These are phyloP conservation scores for Colletotrichum spaethianum DNA, from an alignment of 2,329 filamentous ascomycete genomes.

Conservation along the genomic window DNA sequence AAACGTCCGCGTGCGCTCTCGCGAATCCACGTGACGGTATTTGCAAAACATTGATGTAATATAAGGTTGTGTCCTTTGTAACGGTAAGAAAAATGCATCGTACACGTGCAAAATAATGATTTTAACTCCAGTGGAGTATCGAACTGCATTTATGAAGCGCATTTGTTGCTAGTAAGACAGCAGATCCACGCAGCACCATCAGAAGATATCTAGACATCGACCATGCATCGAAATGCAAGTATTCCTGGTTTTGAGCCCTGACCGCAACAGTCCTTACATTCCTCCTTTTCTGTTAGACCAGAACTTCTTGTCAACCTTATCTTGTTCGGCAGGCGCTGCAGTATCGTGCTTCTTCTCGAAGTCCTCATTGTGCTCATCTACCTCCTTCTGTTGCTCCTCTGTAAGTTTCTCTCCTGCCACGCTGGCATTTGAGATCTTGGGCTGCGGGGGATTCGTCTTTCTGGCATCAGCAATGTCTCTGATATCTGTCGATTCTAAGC, in stretches of 20 bases:
- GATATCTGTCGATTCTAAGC: constrained; percentile 28
- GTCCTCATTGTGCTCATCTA: constrained; percentile 70
- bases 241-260: neutral
- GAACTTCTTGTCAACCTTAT: constrained; percentile 70
- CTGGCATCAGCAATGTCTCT: constrained; percentile 25
- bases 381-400: constrained; percentile 68
- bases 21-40: too few species aligned
- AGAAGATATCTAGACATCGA: neutral
- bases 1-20: too few species aligned
- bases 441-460: constrained; percentile 56
- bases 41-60: too few species aligned
- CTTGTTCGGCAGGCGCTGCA: constrained; percentile 55
- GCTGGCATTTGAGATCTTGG: constrained; percentile 67
- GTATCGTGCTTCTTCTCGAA: constrained; percentile 69
- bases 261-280: neutral
- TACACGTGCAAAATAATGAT: too few species aligned
- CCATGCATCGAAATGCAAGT: neutral
- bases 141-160: too few species aligned
- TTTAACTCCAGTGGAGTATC: too few species aligned
- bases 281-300: constrained; percentile 53
- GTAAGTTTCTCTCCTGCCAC: constrained; percentile 56
- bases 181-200: neutral
- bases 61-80: too few species aligned
- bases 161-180: too few species aligned
- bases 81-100: too few species aligned